phyloP scores from a whole-genome alignment of 805 yeast genomes.

The Saccharomycopsis javanensis region DNA sequence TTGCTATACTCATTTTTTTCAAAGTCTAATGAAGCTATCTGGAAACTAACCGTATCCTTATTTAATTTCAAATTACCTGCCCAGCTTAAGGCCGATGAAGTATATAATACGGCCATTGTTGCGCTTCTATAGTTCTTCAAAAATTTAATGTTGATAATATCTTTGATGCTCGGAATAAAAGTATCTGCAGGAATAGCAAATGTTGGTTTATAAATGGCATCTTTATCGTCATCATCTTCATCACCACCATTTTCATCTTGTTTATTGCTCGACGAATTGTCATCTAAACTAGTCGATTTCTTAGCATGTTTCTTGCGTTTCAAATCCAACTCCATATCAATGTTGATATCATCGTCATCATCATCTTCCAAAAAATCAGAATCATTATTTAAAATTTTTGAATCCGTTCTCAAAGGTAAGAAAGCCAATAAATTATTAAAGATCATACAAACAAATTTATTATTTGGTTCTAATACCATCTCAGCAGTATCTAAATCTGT shows the following conservation, averaged over 20 bases:
- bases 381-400: constrained; percentile 28
- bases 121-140: constrained; percentile 72
- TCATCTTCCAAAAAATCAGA: constrained; percentile 11
- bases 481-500: constrained; percentile 30
- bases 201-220: constrained; percentile 11
- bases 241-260: constrained; percentile 18
- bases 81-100: constrained; percentile 54
- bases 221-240: constrained; percentile 5
- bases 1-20: constrained; percentile 45
- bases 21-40: constrained; percentile 61
- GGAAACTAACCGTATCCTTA: constrained; percentile 53
- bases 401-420: constrained; percentile 48
- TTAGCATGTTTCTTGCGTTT: not conserved
- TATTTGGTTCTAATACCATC: constrained; percentile 53
- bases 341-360: constrained; percentile 10
- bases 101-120: constrained; percentile 59
- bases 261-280: not conserved
- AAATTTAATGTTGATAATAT: constrained; percentile 64
- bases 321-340: constrained; percentile 17
- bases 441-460: constrained; percentile 45
- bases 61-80: constrained; percentile 56
- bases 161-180: constrained; percentile 48
- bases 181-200: constrained; percentile 15
- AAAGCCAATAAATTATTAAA: constrained; percentile 63
- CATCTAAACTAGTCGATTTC: not conserved